Percentiles rank a stretch among this genome's conserved stretches.
Evolutionary conservation across 179 eudicot genomes (phyloP).

Genomic region (Drosera spatulata): DNA sequence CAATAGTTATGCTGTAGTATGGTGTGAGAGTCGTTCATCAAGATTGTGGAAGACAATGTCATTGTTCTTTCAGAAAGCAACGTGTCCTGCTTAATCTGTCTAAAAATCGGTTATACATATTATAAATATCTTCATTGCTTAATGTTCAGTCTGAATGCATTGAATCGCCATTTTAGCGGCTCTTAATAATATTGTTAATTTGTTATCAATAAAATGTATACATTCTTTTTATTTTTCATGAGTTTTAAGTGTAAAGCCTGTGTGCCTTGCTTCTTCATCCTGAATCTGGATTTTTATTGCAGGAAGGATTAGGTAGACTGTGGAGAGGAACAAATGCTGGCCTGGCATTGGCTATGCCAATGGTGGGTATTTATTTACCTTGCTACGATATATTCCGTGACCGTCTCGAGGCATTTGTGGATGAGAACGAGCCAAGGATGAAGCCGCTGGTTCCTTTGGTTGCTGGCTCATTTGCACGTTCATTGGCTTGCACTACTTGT

Average conservation of each 20-base stretch:
- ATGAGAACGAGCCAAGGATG: slow-evolving; percentile 37
- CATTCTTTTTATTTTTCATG: too few relatives aligned
- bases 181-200: background rate
- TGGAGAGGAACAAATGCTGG: slow-evolving; percentile 98
- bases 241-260: background rate
- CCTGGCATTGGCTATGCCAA: slow-evolving; percentile 79
- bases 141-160: background rate
- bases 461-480: slow-evolving; percentile 86
- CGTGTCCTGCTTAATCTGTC: too few relatives aligned
- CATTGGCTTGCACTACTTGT: slow-evolving; percentile 82
- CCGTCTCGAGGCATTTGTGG: slow-evolving; percentile 40
- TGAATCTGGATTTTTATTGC: slow-evolving; percentile 8
- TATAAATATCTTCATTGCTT: too few relatives aligned
- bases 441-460: slow-evolving; percentile 71
- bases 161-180: background rate
- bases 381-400: slow-evolving; percentile 73
- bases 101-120: too few relatives aligned
- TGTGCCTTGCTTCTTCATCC: too few relatives aligned
- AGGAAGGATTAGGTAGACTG: slow-evolving; percentile 78
- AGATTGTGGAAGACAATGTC: too few relatives aligned
- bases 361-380: slow-evolving; percentile 80
- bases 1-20: background rate
- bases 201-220: too few relatives aligned
- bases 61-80: too few relatives aligned
- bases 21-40: too few relatives aligned